Percentiles rank a stretch among this genome's conserved stretches.
Conservation (phyloP, 192 early-diverging fungal genomes). For the Mortierella alpina region DNA sequence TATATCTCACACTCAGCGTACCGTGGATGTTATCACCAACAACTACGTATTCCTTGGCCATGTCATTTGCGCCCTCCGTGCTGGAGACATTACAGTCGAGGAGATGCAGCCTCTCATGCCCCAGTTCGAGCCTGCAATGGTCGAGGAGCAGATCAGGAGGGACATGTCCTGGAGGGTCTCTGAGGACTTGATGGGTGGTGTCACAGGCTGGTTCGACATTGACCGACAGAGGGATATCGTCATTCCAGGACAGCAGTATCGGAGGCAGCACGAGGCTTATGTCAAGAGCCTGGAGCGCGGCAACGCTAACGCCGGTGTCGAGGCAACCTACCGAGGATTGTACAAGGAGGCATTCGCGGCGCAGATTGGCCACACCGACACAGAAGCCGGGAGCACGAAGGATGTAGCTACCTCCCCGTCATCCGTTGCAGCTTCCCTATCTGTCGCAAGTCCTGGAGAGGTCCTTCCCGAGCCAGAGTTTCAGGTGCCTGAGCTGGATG, state of each 20-base stretch:
- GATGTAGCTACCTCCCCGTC: not conserved
- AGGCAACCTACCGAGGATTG: conserved; percentile 11
- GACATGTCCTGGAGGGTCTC: conserved; percentile 38
- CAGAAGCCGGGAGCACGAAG: not conserved
- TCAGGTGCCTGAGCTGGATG: conserved; percentile 23
- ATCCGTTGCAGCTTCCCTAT: not conserved
- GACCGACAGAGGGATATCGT: conserved; percentile 33
- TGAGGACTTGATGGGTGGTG: conserved; percentile 29
- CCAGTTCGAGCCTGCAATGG: conserved; percentile 28
- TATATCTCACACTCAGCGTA: conserved; percentile 35
- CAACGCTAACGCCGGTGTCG: not conserved
- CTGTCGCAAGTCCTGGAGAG: not conserved
- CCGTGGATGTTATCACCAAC: conserved; percentile 57
- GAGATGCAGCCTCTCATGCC: conserved; percentile 24
- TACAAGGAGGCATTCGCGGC: conserved; percentile 1
- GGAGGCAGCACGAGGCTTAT: conserved; percentile 34
- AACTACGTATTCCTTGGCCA: conserved; percentile 54
- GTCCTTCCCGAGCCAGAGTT: conserved; percentile 11
- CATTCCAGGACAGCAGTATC: conserved; percentile 16
- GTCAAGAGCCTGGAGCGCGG: conserved; percentile 9
- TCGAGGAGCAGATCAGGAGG: conserved; percentile 55
- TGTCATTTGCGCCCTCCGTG: conserved; percentile 52
- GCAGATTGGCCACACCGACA: conserved; percentile 6
- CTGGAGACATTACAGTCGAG: conserved; percentile 37
- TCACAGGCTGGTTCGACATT: conserved; percentile 34